phyloP scores from a whole-genome alignment of 345 rosid species.

The Aquilaria malaccensis region DNA sequence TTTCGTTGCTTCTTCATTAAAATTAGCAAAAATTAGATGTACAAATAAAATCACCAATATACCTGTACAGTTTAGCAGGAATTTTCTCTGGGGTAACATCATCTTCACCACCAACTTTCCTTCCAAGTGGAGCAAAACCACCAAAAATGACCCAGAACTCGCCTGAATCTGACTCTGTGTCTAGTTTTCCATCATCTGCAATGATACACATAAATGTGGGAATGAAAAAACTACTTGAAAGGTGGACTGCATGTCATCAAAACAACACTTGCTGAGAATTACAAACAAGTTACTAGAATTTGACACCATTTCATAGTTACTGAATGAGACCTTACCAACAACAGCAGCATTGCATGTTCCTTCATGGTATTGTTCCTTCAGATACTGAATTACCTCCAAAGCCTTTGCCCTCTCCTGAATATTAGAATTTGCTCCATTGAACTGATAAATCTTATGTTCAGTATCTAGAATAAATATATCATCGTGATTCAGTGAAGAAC shows the following conservation, averaged over 20 bases:
- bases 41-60: neutral
- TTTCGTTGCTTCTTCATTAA: no score
- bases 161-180: slow-evolving; percentile 77
- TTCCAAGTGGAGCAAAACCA: slow-evolving; percentile 92
- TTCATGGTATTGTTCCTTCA: slow-evolving; percentile 65
- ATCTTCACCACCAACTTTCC: slow-evolving; percentile 68
- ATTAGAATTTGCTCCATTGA: slow-evolving; percentile 95
- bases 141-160: slow-evolving; percentile 95
- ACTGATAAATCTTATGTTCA: slow-evolving; percentile 81
- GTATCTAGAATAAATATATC: slow-evolving; percentile 95
- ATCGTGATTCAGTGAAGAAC: slow-evolving; percentile 93
- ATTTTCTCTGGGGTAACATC: slow-evolving; percentile 56
- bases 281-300: slow-evolving; percentile 4
- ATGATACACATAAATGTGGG: neutral
- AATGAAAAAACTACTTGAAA: no score
- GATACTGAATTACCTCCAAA: slow-evolving; percentile 84
- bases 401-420: slow-evolving; percentile 99
- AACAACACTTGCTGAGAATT: no score
- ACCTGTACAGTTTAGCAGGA: slow-evolving; percentile 73
- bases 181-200: slow-evolving; percentile 88
- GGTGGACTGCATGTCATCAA: no score
- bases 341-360: slow-evolving; percentile 78
- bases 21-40: neutral
- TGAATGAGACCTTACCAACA: slow-evolving; percentile 40
- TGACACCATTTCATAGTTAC: slow-evolving; percentile 9